These are phyloP conservation scores for Pisolithus microcarpus DNA, from an alignment of 768 basidiomycete species.

Conservation along the genomic window DNA sequence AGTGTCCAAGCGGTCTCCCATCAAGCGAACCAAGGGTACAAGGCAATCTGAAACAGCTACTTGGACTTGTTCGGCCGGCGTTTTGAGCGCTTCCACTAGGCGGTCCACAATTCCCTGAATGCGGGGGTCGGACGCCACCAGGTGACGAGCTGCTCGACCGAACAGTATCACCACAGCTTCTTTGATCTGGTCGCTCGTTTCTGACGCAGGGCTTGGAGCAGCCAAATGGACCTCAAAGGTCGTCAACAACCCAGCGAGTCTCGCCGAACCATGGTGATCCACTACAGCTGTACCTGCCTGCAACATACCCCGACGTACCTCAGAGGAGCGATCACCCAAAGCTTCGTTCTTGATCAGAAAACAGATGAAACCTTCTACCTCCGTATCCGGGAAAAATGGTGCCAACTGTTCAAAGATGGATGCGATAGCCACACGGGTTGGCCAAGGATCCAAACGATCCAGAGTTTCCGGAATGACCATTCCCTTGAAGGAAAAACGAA, in stretches of 20 bases:
- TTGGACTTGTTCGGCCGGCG: conserved; percentile 94
- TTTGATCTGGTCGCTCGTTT: conserved; percentile 81
- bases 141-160: conserved; percentile 84
- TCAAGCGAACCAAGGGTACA: conserved; percentile 72
- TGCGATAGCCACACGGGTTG: conserved; percentile 69
- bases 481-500: conserved; percentile 44
- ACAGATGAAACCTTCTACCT: conserved; percentile 66
- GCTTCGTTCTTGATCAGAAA: conserved; percentile 85
- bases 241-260: conserved; percentile 66
- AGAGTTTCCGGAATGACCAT: conserved; percentile 87
- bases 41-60: conserved; percentile 95
- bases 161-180: conserved; percentile 94
- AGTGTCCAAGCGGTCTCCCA: conserved; percentile 39
- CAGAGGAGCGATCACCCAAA: conserved; percentile 74
- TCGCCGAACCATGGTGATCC: conserved; percentile 71
- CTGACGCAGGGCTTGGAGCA: conserved; percentile 46
- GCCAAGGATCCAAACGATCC: conserved; percentile 87
- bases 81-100: conserved; percentile 83
- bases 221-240: conserved; percentile 77
- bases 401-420: conserved; percentile 61
- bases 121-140: conserved; percentile 68
- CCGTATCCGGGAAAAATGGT: conserved; percentile 51
- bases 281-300: conserved; percentile 74
- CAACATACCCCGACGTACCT: conserved; percentile 86
- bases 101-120: conserved; percentile 78